These are phyloP conservation scores for Termitomyces bulborhizus DNA, from an alignment of 768 basidiomycete species.

Conservation along the genomic window DNA sequence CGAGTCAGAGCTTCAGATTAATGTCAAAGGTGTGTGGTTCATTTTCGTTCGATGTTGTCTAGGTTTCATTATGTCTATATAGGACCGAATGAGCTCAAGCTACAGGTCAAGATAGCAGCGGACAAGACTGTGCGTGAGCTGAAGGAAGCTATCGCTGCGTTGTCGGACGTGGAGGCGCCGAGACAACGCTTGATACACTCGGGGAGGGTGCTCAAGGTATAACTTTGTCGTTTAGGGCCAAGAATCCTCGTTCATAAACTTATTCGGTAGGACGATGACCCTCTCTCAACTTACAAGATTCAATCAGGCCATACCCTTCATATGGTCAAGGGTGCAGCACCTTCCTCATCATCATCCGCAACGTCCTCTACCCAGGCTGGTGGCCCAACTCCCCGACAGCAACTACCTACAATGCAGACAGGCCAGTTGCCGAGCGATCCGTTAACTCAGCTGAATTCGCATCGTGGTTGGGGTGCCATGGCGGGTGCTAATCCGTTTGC, in stretches of 20 bases:
- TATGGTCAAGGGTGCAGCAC: conserved; percentile 84
- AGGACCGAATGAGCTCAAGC: conserved; percentile 89
- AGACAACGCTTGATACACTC: conserved; percentile 91
- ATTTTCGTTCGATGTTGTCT: no score
- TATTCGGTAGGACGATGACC: conserved; percentile 66
- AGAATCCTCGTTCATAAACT: background rate
- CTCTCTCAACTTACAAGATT: conserved; percentile 82
- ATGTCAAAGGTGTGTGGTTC: background rate
- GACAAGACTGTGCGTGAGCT: conserved; percentile 88
- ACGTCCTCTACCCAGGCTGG: conserved; percentile 25
- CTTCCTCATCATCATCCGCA: conserved; percentile 28
- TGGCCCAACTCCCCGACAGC: conserved; percentile 24
- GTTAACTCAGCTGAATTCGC: conserved; percentile 75
- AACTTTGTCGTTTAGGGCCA: conserved; percentile 1
- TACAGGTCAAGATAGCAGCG: conserved; percentile 74
- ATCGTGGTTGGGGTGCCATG: conserved; percentile 72
- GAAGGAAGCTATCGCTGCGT: conserved; percentile 82
- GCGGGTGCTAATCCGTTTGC: conserved; percentile 90
- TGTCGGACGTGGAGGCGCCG: conserved; percentile 82
- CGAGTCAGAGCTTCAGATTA: conserved; percentile 1
- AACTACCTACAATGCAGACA: conserved; percentile 80
- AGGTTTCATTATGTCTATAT: background rate
- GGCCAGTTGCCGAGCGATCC: conserved; percentile 89
- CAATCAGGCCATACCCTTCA: conserved; percentile 84
- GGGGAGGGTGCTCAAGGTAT: conserved; percentile 74